Percentiles rank a stretch among this genome's conserved stretches.
phyloP scores from a whole-genome alignment of 108 stramenopile species.

The Nannochloropsis gaditana region DNA sequence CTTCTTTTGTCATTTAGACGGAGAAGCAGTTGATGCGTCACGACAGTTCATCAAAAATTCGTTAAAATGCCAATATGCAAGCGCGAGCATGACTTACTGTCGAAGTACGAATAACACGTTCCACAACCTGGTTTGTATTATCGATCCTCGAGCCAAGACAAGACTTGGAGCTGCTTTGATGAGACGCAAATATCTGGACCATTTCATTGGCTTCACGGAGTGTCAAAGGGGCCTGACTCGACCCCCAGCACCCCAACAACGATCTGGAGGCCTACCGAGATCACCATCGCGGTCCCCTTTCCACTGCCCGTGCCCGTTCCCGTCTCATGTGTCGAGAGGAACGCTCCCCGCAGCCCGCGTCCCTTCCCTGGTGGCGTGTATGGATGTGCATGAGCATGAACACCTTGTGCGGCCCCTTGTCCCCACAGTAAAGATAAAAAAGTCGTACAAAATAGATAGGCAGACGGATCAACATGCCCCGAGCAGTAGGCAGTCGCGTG shows the following conservation, averaged over 20 bases:
- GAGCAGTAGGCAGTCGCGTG: not conserved
- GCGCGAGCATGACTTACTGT: not conserved
- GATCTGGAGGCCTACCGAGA: not conserved
- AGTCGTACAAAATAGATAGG: not conserved
- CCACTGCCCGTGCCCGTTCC: conserved; percentile 1
- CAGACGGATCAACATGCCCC: not conserved
- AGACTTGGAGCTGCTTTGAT: not conserved
- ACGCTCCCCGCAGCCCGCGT: not conserved
- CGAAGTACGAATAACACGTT: not conserved
- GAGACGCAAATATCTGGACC: not conserved
- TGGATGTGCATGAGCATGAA: not conserved
- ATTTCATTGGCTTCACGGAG: not conserved
- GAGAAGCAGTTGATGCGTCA: not conserved
- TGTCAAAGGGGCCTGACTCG: not conserved
- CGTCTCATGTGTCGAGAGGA: not conserved
- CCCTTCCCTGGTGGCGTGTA: too few species aligned
- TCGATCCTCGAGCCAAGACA: too few species aligned
- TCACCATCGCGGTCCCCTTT: not conserved
- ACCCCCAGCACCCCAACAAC: not conserved
- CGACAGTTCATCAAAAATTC: not conserved
- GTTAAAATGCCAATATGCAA: not conserved
- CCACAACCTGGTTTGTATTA: not conserved
- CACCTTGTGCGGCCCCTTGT: not conserved
- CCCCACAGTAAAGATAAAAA: not conserved
- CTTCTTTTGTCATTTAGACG: not conserved